Evolutionary conservation across 129 eudicot species (phyloP), one percentile per base, ranked within the genome.

Genomic region (Gnaphalium uliginosum): DNA sequence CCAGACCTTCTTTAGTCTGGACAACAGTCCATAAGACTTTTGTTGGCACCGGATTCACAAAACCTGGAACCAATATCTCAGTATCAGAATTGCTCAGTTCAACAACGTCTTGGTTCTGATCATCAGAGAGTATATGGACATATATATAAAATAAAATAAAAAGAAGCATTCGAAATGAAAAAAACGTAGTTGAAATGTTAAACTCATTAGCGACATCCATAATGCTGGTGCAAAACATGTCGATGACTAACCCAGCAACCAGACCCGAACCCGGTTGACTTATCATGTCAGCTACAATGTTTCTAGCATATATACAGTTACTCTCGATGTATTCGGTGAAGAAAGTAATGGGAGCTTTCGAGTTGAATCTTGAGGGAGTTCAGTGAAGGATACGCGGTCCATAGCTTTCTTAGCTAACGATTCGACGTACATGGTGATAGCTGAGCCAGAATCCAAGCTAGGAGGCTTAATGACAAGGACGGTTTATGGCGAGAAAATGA

Each of bases 131-230:
- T 65, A 30, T n/a, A 53, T 63, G 64, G 35, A 75, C 18, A 46
- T 78, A 50, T 6, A 71, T 21, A 7, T 29, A 14, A 54, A 78
- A 71, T 15, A 67, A 73, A 41, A 71, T 59, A 71, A n/a, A 71
- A 71, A 48, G 72, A 66, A 24, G 67, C 77, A 60, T 41, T 41
- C 23, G 77, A 71, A 70, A 68, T 59, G 29, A 78, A 78, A 67
- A 78, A 78, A 1, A 71, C 14, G 17, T 63, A 78, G 77, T 70
- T 27, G 82, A 77, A 66, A 78, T 41, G n/a, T 78, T 78, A 15
- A 78, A 71, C 72, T 71, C 66, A 11, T 71, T 71, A 7, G 82
- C 76, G 23, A 78, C 76, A 70, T 78, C 82, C 1, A 78, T 70
- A 76, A 70, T 78, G 65, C 71, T 14, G 17, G 71, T 24, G 48